Evolutionary conservation across 345 rosid species (phyloP), one percentile per base, ranked within the genome.

Genomic region (Nephelium lappaceum): DNA sequence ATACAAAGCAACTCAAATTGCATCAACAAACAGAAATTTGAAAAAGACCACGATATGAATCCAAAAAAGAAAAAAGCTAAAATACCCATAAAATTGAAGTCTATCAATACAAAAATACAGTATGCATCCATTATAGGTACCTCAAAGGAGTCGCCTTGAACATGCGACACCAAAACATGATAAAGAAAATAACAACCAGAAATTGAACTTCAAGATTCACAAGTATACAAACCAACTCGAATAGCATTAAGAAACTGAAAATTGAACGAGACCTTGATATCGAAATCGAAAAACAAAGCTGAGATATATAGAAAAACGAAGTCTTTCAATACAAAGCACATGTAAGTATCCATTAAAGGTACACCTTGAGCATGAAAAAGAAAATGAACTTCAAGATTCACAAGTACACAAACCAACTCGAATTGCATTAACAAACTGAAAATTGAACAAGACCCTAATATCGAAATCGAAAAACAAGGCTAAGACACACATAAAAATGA

Each of bases 131-230:
- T 16, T 3, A 47, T 19, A 47, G 69, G 36, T 78, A 92, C 97
- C 96, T 90, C 87, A 4, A 31, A 31, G 36, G 93, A 88, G 79
- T 95, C 91, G 24, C 88, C 89, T 78, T 88, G 92, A 82, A 45
- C 51, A 45, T 45, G 51, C 3, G 39, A 63, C 27, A 12, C 67
- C n/a, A 69, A 12, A 77, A 47, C 72, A 43, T 66, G 74, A 69
- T 19, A 7, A 51, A 60, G 41, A 41, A 68, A 58, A 53, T 15
- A n/a, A 55, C 23, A 21, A 11, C 16, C n/a, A 19, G 8, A 71
- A 25, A 5, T 60, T 19, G 36, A 21, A 42, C 5, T 51, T 24
- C 6, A 68, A 25, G 36, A 61, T 39, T 3, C 41, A 74, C 47
- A 41, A 8, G 16, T 19, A 72, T 11, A 55, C 6, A 60, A 60